Evolutionary conservation across 164 flowering plant genomes (phyloP), one percentile per base, ranked within the genome.

Genomic region (Stephania yunnanensis): DNA sequence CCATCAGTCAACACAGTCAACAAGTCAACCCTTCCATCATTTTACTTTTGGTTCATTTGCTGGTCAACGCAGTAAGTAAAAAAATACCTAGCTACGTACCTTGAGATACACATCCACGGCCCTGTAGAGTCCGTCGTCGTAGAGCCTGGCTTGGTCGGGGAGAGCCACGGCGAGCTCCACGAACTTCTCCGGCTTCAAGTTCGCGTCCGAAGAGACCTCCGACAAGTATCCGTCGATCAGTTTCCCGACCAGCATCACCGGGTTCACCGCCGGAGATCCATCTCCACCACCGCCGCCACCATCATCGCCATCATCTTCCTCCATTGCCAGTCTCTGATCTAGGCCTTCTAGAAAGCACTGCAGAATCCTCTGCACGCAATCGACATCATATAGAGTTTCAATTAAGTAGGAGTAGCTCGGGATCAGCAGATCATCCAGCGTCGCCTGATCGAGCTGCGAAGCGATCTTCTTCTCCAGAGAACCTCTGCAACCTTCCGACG

Each of bases 41-140:
- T 25, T 25, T 25, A 25, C 25, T 25, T 25, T 25, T 25, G 25
- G 25, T 25, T 25, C 25, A 25, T 25, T 25, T 25, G 25, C 25
- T n/a, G n/a, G n/a, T n/a, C n/a, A n/a, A n/a, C n/a, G n/a, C n/a
- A n/a, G n/a, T n/a, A n/a, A n/a, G n/a, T n/a, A n/a, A n/a, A n/a
- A n/a, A n/a, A n/a, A n/a, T n/a, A n/a, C n/a, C n/a, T n/a, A n/a
- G n/a, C 25, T 25, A 25, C 25, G 25, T 25, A 25, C 97, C 96
- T 93, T 95, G 82, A 96, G 90, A 81, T 91, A 96, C 30, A 96
- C 90, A 75, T 96, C 99, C 6, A 96, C 87, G 31, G 99, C 97
- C 74, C 98, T 85, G 83, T 95, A 95, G 2, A 95, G 87, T 5
- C 99, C 99, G 78, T 95, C 98, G 71, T 92, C 97, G 72, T 77